phyloP scores from a whole-genome alignment of 805 yeast genomes.

The Debaryomyces tyrocola region DNA sequence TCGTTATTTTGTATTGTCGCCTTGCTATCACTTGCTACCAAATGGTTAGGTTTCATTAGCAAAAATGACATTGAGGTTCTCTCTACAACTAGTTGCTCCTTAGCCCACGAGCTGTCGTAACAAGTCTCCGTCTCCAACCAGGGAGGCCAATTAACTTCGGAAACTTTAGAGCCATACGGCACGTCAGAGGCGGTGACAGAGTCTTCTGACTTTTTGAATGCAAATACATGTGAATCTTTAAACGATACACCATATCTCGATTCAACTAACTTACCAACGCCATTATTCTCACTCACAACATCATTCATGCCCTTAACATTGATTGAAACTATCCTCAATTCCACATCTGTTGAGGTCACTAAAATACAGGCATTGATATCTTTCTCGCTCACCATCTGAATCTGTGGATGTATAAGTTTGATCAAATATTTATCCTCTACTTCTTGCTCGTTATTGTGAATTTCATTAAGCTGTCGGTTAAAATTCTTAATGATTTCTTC shows the following conservation, averaged over 20 bases:
- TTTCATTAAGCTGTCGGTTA: constrained; percentile 49
- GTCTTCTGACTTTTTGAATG: constrained; percentile 39
- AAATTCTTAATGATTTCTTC: constrained; percentile 46
- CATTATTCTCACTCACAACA: constrained; percentile 29
- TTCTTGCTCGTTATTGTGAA: constrained; percentile 40
- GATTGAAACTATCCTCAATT: constrained; percentile 49
- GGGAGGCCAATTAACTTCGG: constrained; percentile 74
- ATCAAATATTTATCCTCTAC: constrained; percentile 59
- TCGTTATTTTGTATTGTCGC: constrained; percentile 23
- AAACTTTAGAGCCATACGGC: constrained; percentile 33
- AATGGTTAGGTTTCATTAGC: constrained; percentile 50
- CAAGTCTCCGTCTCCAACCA: constrained; percentile 77
- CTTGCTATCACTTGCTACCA: constrained; percentile 38
- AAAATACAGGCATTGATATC: constrained; percentile 50
- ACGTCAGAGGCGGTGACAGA: constrained; percentile 33
- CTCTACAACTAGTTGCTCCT: constrained; percentile 33
- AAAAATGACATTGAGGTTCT: constrained; percentile 43
- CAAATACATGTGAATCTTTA: constrained; percentile 56
- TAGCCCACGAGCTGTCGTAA: constrained; percentile 43
- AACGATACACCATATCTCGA: constrained; percentile 56
- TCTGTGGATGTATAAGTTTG: constrained; percentile 76
- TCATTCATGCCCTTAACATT: constrained; percentile 42
- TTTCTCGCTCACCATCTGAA: constrained; percentile 57
- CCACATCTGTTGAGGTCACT: constrained; percentile 58
- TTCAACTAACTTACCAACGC: constrained; percentile 47